phyloP scores from a whole-genome alignment of 177 flowering plant species.

The Vitis hybrid region DNA sequence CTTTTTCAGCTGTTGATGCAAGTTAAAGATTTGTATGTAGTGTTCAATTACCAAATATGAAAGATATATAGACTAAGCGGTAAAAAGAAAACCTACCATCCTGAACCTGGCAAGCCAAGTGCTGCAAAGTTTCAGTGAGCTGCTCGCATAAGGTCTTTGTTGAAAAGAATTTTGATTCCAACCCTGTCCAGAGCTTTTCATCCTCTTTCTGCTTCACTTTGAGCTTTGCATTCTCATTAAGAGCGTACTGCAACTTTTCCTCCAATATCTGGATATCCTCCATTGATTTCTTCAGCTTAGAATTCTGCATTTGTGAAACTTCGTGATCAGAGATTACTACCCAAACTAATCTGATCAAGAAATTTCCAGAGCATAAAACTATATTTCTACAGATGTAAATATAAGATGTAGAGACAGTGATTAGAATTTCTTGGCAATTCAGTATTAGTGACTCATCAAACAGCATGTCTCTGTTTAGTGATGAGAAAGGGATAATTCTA shows the following conservation, averaged over 20 bases:
- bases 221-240: slow-evolving; percentile 81
- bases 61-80: not conserved
- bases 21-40: not conserved
- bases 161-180: slow-evolving; percentile 87
- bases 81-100: slow-evolving; percentile 45
- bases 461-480: too few relatives aligned
- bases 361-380: not conserved
- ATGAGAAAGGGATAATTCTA: too few relatives aligned
- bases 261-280: slow-evolving; percentile 71
- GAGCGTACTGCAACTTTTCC: slow-evolving; percentile 72
- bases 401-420: too few relatives aligned
- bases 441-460: too few relatives aligned
- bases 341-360: not conserved
- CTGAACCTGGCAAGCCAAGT: slow-evolving; percentile 76
- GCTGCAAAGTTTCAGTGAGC: slow-evolving; percentile 83
- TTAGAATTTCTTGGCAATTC: too few relatives aligned
- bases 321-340: not conserved
- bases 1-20: slow-evolving; percentile 74
- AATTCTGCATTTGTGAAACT: slow-evolving; percentile 46
- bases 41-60: slow-evolving; percentile 5
- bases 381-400: too few relatives aligned
- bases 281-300: slow-evolving; percentile 74
- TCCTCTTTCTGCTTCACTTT: slow-evolving; percentile 88
- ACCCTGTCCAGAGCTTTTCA: slow-evolving; percentile 86
- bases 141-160: slow-evolving; percentile 87